Base-by-base conservation (phyloP, 2,329 filamentous ascomycete species). In the Karstenula rhodostoma region DNA sequence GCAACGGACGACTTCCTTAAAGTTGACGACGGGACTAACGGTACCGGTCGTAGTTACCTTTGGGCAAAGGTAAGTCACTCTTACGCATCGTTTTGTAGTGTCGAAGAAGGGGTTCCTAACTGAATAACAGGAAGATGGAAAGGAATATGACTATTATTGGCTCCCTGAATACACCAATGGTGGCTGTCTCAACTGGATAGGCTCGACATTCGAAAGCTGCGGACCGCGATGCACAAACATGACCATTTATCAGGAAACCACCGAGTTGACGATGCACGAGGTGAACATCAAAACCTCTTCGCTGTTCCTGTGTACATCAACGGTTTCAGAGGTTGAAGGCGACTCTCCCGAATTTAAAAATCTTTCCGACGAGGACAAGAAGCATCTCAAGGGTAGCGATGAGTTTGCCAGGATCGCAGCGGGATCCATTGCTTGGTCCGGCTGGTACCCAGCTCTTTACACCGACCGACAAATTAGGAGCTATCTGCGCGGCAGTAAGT, bases 181-280 rank as follows among this genome's bases (percentile, higher is more conserved):
- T n/a, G 52, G 52, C 10, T 64, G 64, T 1, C 52, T 76, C 2
- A 68, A 67, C 4, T 77, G 70, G 70, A 68, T 70, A 6, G 75
- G 66, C 13, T 62, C 65, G 0, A 62, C 61, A 0, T 23, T 48
- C 0, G 64, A 53, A 8, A 43, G 37, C 44, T 76, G 74, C 19
- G 75, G 75, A 0, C 44, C 73, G 0, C 68, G 74, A 15, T 78
- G 75, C 53, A 76, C 75, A 32, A 75, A 74, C 50, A 68, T 77
- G 8, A 77, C 75, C 0, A 66, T 77, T 3, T 61, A 70, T 40
- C 75, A 76, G 48, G 47, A 61, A 19, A 27, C 44, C 0, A 65
- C 66, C 12, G 3, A 8, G 27, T 29, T 4, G 4, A 4, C 27
- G 27, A 29, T 29, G 1, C 37, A 43, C 22, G 43, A 58, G 0